Percentiles rank a stretch among this genome's conserved stretches.
Evolutionary conservation across 768 basidiomycete genomes (phyloP).

Genomic region (Auricularia cornea): DNA sequence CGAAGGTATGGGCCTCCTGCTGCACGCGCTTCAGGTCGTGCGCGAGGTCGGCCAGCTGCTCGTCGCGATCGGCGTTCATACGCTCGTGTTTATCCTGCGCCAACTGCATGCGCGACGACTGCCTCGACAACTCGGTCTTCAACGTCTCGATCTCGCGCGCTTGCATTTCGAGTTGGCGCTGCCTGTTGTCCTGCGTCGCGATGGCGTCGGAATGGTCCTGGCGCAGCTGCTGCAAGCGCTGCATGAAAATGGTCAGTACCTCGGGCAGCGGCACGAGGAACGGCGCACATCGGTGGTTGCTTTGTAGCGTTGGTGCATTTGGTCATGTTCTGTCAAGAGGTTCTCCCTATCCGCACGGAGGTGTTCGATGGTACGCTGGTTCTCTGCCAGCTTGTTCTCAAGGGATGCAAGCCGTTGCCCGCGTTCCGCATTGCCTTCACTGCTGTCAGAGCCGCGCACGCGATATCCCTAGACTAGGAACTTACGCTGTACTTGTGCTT

Average conservation of each 20-base stretch:
- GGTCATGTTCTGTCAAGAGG: constrained; percentile 61
- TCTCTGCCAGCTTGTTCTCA: constrained; percentile 60
- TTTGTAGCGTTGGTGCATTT: constrained; percentile 57
- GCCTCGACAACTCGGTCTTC: constrained; percentile 52
- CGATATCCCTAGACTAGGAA: background rate
- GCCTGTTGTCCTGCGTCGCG: constrained; percentile 59
- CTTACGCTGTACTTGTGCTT: constrained; percentile 64
- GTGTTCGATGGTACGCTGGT: constrained; percentile 59
- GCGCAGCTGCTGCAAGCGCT: constrained; percentile 57
- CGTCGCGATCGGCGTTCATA: constrained; percentile 51
- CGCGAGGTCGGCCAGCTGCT: constrained; percentile 58
- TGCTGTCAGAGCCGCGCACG: background rate
- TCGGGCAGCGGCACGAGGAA: background rate
- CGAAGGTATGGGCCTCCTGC: constrained; percentile 68
- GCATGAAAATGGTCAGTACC: background rate
- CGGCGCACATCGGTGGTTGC: constrained; percentile 56
- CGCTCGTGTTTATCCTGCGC: constrained; percentile 57
- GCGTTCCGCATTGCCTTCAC: constrained; percentile 60
- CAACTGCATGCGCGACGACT: constrained; percentile 53
- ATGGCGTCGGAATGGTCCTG: constrained; percentile 53
- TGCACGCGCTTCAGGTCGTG: constrained; percentile 67
- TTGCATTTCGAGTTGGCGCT: constrained; percentile 65
- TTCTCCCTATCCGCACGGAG: constrained; percentile 69
- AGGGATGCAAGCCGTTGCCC: constrained; percentile 49
- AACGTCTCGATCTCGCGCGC: constrained; percentile 69